Conservation (phyloP, 1,284 basidiomycete species). For the Athelia sp. region DNA sequence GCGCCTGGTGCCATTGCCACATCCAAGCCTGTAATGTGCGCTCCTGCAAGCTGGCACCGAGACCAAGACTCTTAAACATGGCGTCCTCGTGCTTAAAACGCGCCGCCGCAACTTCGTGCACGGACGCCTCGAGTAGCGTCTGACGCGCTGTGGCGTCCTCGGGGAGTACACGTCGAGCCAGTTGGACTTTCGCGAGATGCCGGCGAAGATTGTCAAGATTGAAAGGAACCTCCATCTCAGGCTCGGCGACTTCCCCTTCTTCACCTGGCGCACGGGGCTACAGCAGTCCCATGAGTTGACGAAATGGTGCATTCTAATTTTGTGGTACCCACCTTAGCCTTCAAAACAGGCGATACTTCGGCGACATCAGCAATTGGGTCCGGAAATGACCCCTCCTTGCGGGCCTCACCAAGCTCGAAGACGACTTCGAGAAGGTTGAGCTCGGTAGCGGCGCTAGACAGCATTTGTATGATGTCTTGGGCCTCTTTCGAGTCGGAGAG, state of each 20-base stretch:
- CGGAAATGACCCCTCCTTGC: constrained; percentile 35
- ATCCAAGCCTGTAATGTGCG: constrained; percentile 74
- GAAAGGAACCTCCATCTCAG: constrained; percentile 54
- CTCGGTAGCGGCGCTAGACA: constrained; percentile 59
- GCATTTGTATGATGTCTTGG: constrained; percentile 43
- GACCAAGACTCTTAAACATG: constrained; percentile 52
- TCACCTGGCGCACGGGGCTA: constrained; percentile 14
- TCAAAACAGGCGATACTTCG: constrained; percentile 49
- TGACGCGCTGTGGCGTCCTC: constrained; percentile 74
- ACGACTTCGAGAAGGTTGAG: constrained; percentile 47
- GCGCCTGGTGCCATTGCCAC: constrained; percentile 81
- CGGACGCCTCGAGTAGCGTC: constrained; percentile 78
- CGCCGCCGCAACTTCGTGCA: constrained; percentile 77
- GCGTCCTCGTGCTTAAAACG: constrained; percentile 67
- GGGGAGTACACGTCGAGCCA: constrained; percentile 59
- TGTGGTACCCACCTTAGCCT: constrained; percentile 23
- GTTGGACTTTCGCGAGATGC: constrained; percentile 58
- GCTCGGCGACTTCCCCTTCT: constrained; percentile 18
- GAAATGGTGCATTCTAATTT: no score
- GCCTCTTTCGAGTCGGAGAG: constrained; percentile 52
- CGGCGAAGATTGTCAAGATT: constrained; percentile 66
- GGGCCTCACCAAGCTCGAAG: constrained; percentile 49
- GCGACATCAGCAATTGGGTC: constrained; percentile 51
- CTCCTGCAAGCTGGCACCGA: constrained; percentile 46
- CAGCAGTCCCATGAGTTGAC: constrained; percentile 9